Base-by-base conservation (phyloP, 139 green algal species). In the Desmodesmus armatus region DNA sequence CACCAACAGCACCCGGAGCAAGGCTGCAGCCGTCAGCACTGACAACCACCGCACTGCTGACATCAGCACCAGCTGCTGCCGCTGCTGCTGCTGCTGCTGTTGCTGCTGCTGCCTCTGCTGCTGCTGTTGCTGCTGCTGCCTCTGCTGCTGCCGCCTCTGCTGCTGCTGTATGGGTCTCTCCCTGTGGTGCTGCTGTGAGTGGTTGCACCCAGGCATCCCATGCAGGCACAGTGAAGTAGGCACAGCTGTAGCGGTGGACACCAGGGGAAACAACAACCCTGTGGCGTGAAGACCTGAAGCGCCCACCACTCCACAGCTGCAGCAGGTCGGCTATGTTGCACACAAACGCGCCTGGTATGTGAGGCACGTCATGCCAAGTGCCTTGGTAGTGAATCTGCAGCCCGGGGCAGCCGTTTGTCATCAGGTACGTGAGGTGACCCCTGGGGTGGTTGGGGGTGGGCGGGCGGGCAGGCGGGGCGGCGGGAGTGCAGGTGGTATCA, bases 381-480 rank as follows among this genome's bases (percentile, higher is more conserved):
- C 62, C 62, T 72, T 72, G 11, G 62, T 72, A 72, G 15, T 17
- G 17, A 17, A 72, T 72, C 62, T 72, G 11, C 62, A 72, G 62
- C 62, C 62, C 62, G 11, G 62, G 62, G 11, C 21, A n/a, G 23
- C 9, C 62, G 29, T 72, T 15, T 31, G n/a, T 17, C 9, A 72
- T 31, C 11, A 72, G 29, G 62, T 72, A 72, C 29, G 62, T 72
- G 62, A 72, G 11, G 62, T 72, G 62, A 37, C 62, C 62, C 62
- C 62, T 72, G 62, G n/a, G 29, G 29, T 35, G 62, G 17, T 37
- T 31, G n/a, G 29, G n/a, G 7, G 19, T 65, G 21, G 53, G 53
- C 23, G 21, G 23, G 53, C 23, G 53, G 53, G 23, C 53, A 65
- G 21, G 21, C 19, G 23, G 19, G 23, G 53, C 23, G 23, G 21